Evolutionary conservation across 495 filamentous ascomycete genomes (phyloP).

Genomic region (Letharia lupina): DNA sequence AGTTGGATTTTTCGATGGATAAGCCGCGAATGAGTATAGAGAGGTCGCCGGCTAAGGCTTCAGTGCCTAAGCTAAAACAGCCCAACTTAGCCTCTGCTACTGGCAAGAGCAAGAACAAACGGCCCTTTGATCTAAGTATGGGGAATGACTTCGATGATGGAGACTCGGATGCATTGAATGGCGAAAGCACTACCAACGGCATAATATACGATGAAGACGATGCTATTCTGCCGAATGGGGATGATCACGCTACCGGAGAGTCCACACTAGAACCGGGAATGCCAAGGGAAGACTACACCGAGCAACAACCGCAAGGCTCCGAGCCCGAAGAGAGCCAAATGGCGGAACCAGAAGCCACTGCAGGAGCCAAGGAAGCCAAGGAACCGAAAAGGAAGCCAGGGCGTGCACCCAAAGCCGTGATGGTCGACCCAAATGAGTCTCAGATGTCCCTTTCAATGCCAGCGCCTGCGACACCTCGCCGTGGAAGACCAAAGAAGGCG

Average conservation of each 20-base stretch:
- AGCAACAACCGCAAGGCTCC: conserved; percentile 8
- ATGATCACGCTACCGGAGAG: not conserved
- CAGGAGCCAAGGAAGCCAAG: conserved; percentile 10
- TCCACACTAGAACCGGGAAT: conserved; percentile 1
- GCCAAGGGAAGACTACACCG: conserved; percentile 11
- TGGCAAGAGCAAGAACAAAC: conserved; percentile 21
- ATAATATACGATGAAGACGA: conserved; percentile 10
- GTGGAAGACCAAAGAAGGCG: conserved; percentile 16
- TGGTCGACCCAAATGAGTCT: conserved; percentile 7
- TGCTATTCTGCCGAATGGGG: not conserved
- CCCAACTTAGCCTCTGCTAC: conserved; percentile 1
- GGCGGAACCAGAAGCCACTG: conserved; percentile 1
- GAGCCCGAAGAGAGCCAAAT: conserved; percentile 10
- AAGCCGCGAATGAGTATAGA: conserved; percentile 11
- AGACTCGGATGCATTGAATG: not conserved
- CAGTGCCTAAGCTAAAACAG: not conserved
- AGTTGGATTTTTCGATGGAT: conserved; percentile 12
- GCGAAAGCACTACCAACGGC: conserved; percentile 7
- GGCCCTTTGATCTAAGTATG: conserved; percentile 22
- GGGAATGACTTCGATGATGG: conserved; percentile 16
- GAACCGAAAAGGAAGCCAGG: conserved; percentile 8
- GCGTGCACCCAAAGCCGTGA: conserved; percentile 3
- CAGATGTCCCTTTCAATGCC: conserved; percentile 3
- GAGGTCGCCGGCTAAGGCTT: conserved; percentile 3
- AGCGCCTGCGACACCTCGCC: not conserved